Evolutionary conservation across 1,284 basidiomycete species (phyloP).

Genomic region (Fomitiporia mediterranea): DNA sequence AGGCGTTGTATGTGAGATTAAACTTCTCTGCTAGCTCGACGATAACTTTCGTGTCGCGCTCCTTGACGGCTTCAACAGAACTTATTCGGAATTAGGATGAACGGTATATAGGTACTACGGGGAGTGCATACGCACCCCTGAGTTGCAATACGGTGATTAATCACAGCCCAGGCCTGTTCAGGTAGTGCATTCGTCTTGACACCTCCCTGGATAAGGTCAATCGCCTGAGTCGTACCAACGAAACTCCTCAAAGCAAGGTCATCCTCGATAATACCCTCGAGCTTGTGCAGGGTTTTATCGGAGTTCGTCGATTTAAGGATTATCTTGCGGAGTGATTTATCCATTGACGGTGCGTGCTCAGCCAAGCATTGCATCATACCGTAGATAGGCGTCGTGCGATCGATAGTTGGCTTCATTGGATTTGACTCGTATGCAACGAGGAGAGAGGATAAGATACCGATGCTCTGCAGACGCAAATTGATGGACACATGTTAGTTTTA

Average conservation of each 20-base stretch:
- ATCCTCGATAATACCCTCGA: slow-evolving; percentile 36
- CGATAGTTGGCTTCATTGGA: slow-evolving; percentile 32
- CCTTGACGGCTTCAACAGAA: slow-evolving; percentile 39
- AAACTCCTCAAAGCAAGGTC: slow-evolving; percentile 30
- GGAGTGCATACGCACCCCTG: slow-evolving; percentile 31
- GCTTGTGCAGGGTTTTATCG: slow-evolving; percentile 37
- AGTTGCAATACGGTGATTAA: slow-evolving; percentile 51
- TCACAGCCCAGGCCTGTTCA: slow-evolving; percentile 46
- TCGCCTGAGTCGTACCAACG: slow-evolving; percentile 57
- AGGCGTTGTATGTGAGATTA: slow-evolving; percentile 44
- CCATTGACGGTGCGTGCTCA: slow-evolving; percentile 41
- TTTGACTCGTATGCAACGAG: slow-evolving; percentile 39
- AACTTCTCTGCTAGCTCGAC: slow-evolving; percentile 38
- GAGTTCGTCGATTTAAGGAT: slow-evolving; percentile 36
- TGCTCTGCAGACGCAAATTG: slow-evolving; percentile 32
- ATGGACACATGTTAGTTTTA: background rate
- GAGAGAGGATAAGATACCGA: slow-evolving; percentile 42
- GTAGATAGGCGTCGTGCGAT: slow-evolving; percentile 42
- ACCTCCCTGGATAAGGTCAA: slow-evolving; percentile 55
- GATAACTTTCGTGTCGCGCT: slow-evolving; percentile 40
- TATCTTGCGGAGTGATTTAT: slow-evolving; percentile 33
- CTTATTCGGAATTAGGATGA: slow-evolving; percentile 29
- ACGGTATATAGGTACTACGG: slow-evolving; percentile 30
- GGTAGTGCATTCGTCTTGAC: slow-evolving; percentile 61
- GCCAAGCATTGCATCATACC: slow-evolving; percentile 40